Conservation (phyloP, 306 rosid genomes). For the Parietaria judaica region DNA sequence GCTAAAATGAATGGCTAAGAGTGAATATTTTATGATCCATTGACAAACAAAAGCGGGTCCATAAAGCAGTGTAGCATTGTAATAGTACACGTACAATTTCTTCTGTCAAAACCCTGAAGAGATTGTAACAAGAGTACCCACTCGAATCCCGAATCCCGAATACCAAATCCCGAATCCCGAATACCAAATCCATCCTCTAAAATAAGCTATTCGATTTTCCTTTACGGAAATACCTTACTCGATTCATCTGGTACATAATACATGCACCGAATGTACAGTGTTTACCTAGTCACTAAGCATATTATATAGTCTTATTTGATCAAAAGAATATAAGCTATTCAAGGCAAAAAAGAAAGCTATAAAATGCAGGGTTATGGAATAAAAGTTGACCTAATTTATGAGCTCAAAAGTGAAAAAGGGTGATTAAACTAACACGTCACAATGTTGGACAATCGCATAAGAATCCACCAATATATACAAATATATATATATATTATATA, state of each 20-base stretch:
- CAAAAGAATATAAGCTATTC: neutral
- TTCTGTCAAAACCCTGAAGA: neutral
- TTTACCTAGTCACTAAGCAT: no score
- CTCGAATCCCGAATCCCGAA: neutral
- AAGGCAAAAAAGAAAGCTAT: neutral
- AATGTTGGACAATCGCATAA: constrained; percentile 3
- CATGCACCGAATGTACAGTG: no score
- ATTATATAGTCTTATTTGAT: neutral
- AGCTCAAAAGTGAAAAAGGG: constrained; percentile 5
- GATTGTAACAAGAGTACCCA: neutral
- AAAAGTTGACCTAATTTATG: neutral
- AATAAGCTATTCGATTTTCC: no score
- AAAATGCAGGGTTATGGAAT: neutral
- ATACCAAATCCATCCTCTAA: neutral
- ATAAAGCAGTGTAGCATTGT: neutral
- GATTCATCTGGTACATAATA: neutral
- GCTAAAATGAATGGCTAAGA: constrained; percentile 1
- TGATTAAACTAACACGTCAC: neutral
- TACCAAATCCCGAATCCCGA: no score
- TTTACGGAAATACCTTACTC: neutral
- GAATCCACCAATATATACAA: constrained; percentile 7
- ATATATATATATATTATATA: neutral
- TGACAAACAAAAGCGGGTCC: constrained; percentile 2
- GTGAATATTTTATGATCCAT: neutral
- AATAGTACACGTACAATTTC: neutral